These are phyloP conservation scores for Boletus reticulatus DNA, from an alignment of 768 basidiomycete genomes.

Conservation along the genomic window DNA sequence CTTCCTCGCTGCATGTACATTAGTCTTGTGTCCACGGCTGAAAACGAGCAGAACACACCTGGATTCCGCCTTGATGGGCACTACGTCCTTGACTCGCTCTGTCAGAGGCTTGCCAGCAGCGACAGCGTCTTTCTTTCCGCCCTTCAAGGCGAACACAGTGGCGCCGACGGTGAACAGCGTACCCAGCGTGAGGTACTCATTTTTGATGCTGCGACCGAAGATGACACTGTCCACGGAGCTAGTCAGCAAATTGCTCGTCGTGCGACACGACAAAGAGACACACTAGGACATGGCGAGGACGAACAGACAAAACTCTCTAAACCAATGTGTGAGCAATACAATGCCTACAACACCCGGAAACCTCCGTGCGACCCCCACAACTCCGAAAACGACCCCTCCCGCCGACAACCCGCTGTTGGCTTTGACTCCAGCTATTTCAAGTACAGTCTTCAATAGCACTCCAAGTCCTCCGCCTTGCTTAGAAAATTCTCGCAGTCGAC, in stretches of 20 bases:
- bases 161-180: slow-evolving; percentile 59
- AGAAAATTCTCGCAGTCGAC: no score
- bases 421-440: no score
- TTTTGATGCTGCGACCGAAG: slow-evolving; percentile 76
- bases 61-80: slow-evolving; percentile 64
- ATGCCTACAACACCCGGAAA: no score
- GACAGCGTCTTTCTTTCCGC: slow-evolving; percentile 49
- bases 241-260: slow-evolving; percentile 5
- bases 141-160: slow-evolving; percentile 51
- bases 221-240: slow-evolving; percentile 51
- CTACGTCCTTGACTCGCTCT: slow-evolving; percentile 59
- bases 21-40: neutral
- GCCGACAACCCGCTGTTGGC: no score
- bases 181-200: slow-evolving; percentile 74
- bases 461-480: no score
- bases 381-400: no score
- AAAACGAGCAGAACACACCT: slow-evolving; percentile 47
- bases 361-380: no score
- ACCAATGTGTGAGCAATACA: no score
- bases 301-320: neutral
- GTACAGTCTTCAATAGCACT: no score
- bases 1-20: slow-evolving; percentile 62
- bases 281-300: slow-evolving; percentile 45
- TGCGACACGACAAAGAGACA: slow-evolving; percentile 14
- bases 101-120: slow-evolving; percentile 42